phyloP scores from a whole-genome alignment of 352 stramenopile species.

The Pilasporangium apinafurcum region DNA sequence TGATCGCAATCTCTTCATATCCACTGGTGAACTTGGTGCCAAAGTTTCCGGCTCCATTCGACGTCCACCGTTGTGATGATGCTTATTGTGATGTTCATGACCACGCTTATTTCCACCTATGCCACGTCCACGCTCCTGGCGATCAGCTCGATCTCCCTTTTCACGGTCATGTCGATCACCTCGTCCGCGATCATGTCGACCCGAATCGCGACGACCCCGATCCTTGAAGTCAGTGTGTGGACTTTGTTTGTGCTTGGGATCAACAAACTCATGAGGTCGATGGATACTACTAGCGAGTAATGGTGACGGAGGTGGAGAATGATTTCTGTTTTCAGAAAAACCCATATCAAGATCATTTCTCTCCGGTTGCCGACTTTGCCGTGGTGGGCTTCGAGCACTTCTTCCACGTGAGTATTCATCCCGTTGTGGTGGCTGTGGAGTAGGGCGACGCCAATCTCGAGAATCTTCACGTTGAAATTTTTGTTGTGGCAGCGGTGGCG shows the following conservation, averaged over 20 bases:
- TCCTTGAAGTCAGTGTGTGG: no score
- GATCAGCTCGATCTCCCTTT: not conserved
- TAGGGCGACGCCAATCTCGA: not conserved
- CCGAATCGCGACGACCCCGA: constrained; percentile 2
- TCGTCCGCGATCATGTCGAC: no score
- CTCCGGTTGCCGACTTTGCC: no score
- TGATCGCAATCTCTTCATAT: constrained; percentile 14
- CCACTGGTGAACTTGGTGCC: not conserved
- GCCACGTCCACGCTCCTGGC: not conserved
- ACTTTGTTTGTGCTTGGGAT: constrained; percentile 1
- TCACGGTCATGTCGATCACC: not conserved
- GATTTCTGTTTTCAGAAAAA: not conserved
- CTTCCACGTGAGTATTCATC: not conserved
- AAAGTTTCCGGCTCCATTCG: constrained; percentile 4
- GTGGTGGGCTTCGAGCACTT: no score
- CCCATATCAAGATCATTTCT: constrained; percentile 1
- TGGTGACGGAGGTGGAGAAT: constrained; percentile 23
- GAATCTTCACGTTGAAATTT: constrained; percentile 1
- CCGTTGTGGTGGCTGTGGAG: not conserved
- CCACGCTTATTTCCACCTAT: not conserved
- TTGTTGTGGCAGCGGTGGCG: not conserved
- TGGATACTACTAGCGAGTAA: constrained; percentile 8
- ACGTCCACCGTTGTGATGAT: constrained; percentile 19
- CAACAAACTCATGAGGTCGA: not conserved
- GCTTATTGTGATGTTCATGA: constrained; percentile 25